Percentiles rank a stretch among this genome's conserved stretches.
Conservation (phyloP, 805 yeast genomes). For the Groenewaldozyma salmanticensis region DNA sequence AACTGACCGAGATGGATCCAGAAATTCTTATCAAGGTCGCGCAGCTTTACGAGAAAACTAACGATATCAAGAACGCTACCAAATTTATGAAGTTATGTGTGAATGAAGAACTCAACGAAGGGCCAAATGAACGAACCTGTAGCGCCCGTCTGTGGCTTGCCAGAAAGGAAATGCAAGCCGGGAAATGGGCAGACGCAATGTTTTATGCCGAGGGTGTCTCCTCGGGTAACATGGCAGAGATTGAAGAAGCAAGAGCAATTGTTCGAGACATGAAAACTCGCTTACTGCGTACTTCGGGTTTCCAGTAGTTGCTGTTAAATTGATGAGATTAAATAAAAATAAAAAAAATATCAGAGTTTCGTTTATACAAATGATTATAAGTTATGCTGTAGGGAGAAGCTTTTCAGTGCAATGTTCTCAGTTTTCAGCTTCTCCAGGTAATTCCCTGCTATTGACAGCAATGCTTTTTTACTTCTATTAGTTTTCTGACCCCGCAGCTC, state of each 20-base stretch:
- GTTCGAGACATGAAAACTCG: slow-evolving; percentile 29
- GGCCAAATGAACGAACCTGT: slow-evolving; percentile 60
- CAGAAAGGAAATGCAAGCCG: slow-evolving; percentile 44
- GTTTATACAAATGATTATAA: too few species aligned
- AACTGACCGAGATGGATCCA: slow-evolving; percentile 46
- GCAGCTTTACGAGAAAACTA: slow-evolving; percentile 46
- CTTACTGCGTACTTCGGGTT: slow-evolving; percentile 7
- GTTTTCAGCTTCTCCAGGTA: slow-evolving; percentile 18
- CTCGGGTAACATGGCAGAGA: slow-evolving; percentile 70
- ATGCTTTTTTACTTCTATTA: slow-evolving; percentile 20
- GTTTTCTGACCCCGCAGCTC: slow-evolving; percentile 10
- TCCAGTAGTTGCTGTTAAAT: neutral
- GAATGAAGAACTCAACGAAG: slow-evolving; percentile 55
- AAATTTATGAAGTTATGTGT: slow-evolving; percentile 55
- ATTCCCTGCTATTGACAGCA: slow-evolving; percentile 20
- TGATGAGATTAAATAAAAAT: too few species aligned
- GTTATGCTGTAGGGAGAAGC: slow-evolving; percentile 9
- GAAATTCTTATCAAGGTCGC: slow-evolving; percentile 60
- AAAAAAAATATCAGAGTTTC: too few species aligned
- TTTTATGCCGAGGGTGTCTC: slow-evolving; percentile 62
- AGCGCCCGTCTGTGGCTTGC: slow-evolving; percentile 87
- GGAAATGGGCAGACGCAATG: slow-evolving; percentile 59
- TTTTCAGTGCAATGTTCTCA: slow-evolving; percentile 21
- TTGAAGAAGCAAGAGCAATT: slow-evolving; percentile 81
- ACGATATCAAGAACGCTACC: slow-evolving; percentile 44